Conservation (phyloP, 116 monocot genomes). For the Phalaenopsis hybrid region DNA sequence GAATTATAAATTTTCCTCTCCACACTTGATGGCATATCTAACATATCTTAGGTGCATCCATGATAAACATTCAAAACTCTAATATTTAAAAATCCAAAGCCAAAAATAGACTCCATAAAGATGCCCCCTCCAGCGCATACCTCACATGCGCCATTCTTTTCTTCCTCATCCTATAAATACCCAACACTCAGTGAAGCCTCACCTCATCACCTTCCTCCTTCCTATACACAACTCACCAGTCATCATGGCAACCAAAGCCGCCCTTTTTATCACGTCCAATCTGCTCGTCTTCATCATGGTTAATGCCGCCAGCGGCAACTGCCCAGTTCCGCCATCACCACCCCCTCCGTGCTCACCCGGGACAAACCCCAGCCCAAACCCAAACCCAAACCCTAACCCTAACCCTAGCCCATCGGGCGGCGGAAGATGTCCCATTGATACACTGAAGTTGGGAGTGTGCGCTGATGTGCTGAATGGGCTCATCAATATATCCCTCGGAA, state of each 20-base stretch:
- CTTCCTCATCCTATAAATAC: background rate
- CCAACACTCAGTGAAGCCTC: background rate
- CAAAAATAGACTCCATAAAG: background rate
- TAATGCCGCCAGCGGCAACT: background rate
- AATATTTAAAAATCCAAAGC: too few species aligned
- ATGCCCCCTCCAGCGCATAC: background rate
- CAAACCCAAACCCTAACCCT: background rate
- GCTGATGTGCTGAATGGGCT: constrained; percentile 22
- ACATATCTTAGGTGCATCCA: too few species aligned
- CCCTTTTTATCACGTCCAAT: background rate
- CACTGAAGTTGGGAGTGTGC: constrained; percentile 31
- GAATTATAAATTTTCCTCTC: too few species aligned
- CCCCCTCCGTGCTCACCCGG: background rate
- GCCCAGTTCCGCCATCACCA: background rate
- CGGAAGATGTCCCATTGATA: constrained; percentile 18
- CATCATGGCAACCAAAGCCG: background rate
- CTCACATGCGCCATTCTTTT: background rate
- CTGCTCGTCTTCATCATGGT: background rate
- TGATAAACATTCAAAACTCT: too few species aligned
- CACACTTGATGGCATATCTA: too few species aligned
- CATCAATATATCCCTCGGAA: constrained; percentile 12
- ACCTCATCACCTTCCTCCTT: background rate
- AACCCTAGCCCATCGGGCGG: background rate
- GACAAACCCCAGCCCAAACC: background rate
- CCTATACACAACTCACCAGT: background rate